These are phyloP conservation scores for Mitosporidium daphniae DNA, from an alignment of 371 early-diverging fungal genomes.

Conservation along the genomic window DNA sequence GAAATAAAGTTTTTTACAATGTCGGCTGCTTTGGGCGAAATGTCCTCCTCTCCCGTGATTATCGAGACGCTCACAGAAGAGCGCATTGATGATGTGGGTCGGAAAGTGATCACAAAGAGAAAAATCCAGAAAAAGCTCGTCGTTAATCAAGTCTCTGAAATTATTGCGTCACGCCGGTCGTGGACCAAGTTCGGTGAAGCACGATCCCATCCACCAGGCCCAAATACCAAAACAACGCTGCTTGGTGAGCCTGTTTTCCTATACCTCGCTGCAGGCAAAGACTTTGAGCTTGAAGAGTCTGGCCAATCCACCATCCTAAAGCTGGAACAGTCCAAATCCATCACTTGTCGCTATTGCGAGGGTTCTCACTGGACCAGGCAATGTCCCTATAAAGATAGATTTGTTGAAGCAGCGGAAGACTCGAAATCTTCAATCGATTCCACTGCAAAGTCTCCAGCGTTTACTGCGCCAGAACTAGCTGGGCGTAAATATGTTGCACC, in stretches of 20 bases:
- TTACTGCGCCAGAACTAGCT: slow-evolving; percentile 2
- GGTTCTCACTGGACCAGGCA: slow-evolving; percentile 72
- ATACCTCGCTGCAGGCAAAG: slow-evolving; percentile 19
- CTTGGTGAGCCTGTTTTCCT: slow-evolving; percentile 49
- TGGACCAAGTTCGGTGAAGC: slow-evolving; percentile 13
- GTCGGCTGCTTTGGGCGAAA: too few species aligned
- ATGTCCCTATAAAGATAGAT: slow-evolving; percentile 85
- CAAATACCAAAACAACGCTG: slow-evolving; percentile 46
- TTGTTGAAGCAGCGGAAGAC: slow-evolving; percentile 13
- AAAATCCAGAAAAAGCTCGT: too few species aligned
- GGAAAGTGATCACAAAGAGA: too few species aligned
- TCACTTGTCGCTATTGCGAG: slow-evolving; percentile 71
- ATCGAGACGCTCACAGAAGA: too few species aligned
- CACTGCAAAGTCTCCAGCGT: slow-evolving; percentile 6
- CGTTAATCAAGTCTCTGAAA: too few species aligned
- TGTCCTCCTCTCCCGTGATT: too few species aligned
- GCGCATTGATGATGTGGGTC: too few species aligned
- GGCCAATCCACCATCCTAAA: too few species aligned
- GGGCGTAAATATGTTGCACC: slow-evolving; percentile 40
- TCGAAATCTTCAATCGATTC: slow-evolving; percentile 4
- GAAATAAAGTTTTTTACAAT: too few species aligned
- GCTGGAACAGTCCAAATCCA: too few species aligned
- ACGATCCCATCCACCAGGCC: slow-evolving; percentile 14
- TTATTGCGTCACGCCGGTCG: too few species aligned
- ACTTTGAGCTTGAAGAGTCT: slow-evolving; percentile 8